Percentiles rank a stretch among this genome's conserved stretches.
Evolutionary conservation across 2,329 filamentous ascomycete species (phyloP).

Genomic region (Coniochaeta pulveracea): DNA sequence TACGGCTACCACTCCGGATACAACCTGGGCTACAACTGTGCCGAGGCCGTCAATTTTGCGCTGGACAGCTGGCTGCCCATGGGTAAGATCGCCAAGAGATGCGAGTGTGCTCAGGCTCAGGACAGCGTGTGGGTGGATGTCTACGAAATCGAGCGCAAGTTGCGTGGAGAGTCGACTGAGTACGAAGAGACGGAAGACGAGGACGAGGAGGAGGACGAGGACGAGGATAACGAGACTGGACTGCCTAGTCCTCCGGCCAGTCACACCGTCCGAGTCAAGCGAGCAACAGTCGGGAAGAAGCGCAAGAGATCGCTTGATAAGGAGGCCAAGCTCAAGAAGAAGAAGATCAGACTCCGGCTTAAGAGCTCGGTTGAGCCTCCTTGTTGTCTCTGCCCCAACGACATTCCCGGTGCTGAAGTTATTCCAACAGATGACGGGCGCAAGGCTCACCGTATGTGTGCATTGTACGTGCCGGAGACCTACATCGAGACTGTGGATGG

Average conservation of each 20-base stretch:
- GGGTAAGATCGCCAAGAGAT: conserved; percentile 91
- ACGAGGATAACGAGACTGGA: conserved; percentile 54
- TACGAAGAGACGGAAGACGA: conserved; percentile 69
- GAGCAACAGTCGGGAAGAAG: conserved; percentile 44
- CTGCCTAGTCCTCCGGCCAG: conserved; percentile 70
- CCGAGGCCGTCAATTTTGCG: conserved; percentile 97
- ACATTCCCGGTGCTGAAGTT: conserved; percentile 71
- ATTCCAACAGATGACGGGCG: conserved; percentile 79
- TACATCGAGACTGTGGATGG: conserved; percentile 65
- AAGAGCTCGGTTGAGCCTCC: conserved; percentile 64
- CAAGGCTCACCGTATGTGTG: conserved; percentile 80
- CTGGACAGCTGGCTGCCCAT: conserved; percentile 92
- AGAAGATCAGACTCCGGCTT: conserved; percentile 67
- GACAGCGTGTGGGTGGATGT: conserved; percentile 99
- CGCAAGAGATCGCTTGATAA: conserved; percentile 46
- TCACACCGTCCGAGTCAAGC: conserved; percentile 56
- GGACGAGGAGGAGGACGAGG: conserved; percentile 56
- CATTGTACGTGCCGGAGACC: conserved; percentile 84
- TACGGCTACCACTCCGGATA: conserved; percentile 98
- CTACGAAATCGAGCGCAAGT: conserved; percentile 85
- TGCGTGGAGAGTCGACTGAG: conserved; percentile 80
- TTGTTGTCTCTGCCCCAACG: conserved; percentile 87
- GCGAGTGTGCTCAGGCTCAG: conserved; percentile 85
- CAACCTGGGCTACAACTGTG: conserved; percentile 96
- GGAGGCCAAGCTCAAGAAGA: conserved; percentile 46